Percentiles rank a stretch among this genome's conserved stretches.
These are phyloP conservation scores for Cornus florida DNA, from an alignment of 148 eudicot species.

Conservation along the genomic window DNA sequence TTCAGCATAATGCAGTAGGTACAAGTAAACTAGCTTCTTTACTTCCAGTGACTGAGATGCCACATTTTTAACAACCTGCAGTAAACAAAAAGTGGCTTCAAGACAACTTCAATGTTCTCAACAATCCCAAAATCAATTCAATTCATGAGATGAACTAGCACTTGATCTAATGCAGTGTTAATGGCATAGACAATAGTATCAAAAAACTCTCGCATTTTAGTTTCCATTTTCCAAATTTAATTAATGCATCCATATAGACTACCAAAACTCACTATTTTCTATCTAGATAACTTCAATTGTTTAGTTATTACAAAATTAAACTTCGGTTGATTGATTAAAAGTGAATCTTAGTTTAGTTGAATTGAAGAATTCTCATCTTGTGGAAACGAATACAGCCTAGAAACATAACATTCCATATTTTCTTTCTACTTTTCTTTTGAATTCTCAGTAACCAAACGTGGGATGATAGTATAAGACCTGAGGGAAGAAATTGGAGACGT, in stretches of 20 bases:
- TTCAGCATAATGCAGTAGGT: conserved; percentile 94
- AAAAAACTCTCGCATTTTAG: neutral
- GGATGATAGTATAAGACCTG: conserved; percentile 42
- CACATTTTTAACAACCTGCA: conserved; percentile 95
- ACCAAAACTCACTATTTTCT: neutral
- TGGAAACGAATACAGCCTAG: neutral
- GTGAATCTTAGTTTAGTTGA: neutral
- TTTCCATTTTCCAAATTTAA: neutral
- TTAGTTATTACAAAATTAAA: neutral
- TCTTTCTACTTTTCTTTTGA: neutral
- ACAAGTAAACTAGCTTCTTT: conserved; percentile 97
- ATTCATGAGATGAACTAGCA: neutral
- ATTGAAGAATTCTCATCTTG: neutral
- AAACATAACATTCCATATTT: neutral
- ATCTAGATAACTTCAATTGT: neutral
- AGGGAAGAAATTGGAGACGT: conserved; percentile 93
- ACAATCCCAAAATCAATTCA: neutral
- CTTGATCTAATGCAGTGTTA: neutral
- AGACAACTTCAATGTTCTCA: conserved; percentile 20
- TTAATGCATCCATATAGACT: neutral
- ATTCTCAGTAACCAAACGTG: neutral
- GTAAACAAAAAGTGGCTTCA: conserved; percentile 10
- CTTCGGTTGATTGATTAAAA: neutral
- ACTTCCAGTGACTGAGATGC: conserved; percentile 93
- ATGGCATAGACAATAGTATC: neutral